Evolutionary conservation across 2,329 filamentous ascomycete genomes (phyloP).

Genomic region (Penicillium olsonii): DNA sequence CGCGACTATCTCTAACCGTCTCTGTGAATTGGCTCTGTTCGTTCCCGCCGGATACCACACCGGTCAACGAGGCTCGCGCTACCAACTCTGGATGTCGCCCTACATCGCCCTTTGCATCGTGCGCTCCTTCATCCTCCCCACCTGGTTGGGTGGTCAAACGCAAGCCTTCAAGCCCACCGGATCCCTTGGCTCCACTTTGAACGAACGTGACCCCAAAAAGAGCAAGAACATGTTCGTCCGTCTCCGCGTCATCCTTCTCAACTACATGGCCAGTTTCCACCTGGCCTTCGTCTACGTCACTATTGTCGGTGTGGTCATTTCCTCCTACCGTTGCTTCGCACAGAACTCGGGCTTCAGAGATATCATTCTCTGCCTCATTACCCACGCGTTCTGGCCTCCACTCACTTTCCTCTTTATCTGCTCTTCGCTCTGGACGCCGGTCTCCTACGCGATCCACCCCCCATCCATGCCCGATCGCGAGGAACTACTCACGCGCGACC

Average conservation of each 20-base stretch:
- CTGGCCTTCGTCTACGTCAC: slow-evolving; percentile 57
- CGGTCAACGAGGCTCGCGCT: slow-evolving; percentile 57
- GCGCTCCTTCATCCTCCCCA: slow-evolving; percentile 59
- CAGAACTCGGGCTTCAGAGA: slow-evolving; percentile 40
- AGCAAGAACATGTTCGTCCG: slow-evolving; percentile 52
- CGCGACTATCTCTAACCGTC: slow-evolving; percentile 52
- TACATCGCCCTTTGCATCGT: slow-evolving; percentile 62
- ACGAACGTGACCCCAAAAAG: slow-evolving; percentile 55
- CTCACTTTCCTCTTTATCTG: slow-evolving; percentile 59
- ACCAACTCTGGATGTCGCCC: slow-evolving; percentile 64
- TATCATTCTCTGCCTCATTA: slow-evolving; percentile 56
- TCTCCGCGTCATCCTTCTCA: slow-evolving; percentile 56
- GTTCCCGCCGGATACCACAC: slow-evolving; percentile 62
- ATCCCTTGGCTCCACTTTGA: slow-evolving; percentile 56
- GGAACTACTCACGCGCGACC: slow-evolving; percentile 57
- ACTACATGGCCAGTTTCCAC: slow-evolving; percentile 60
- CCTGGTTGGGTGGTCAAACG: slow-evolving; percentile 60
- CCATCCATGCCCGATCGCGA: slow-evolving; percentile 60
- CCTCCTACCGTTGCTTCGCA: slow-evolving; percentile 54
- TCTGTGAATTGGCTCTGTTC: slow-evolving; percentile 61
- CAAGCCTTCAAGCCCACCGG: slow-evolving; percentile 64
- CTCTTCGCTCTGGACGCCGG: slow-evolving; percentile 59
- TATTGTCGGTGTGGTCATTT: slow-evolving; percentile 53
- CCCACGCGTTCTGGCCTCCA: slow-evolving; percentile 64
- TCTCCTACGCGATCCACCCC: slow-evolving; percentile 63